Evolutionary conservation across 192 early-diverging fungal species (phyloP).

Genomic region (Rhizoclosmatium sp.): DNA sequence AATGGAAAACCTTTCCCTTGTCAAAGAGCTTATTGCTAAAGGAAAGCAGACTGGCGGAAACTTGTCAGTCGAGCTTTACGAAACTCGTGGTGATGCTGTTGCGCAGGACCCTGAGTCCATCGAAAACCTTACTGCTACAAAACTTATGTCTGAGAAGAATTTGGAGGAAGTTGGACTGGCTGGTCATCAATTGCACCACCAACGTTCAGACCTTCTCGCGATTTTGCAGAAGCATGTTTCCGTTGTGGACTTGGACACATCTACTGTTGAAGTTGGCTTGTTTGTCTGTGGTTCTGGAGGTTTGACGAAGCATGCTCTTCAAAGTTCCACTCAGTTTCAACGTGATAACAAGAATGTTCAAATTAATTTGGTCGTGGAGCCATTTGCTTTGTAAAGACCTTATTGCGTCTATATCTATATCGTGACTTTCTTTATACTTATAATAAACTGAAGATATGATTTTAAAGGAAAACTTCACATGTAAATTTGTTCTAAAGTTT

Average conservation of each 20-base stretch:
- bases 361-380: constrained; percentile 8
- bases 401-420: too few relatives aligned
- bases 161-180: too few relatives aligned
- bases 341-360: neutral
- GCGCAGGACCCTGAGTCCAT: neutral
- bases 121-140: neutral
- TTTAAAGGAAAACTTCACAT: too few relatives aligned
- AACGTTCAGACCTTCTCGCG: neutral
- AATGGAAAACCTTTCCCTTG: neutral
- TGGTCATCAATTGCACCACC: neutral
- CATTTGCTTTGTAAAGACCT: neutral
- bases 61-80: neutral
- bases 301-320: constrained; percentile 8
- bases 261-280: constrained; percentile 8
- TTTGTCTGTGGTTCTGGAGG: constrained; percentile 26
- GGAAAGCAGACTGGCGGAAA: neutral
- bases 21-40: neutral
- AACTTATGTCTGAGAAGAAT: neutral
- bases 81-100: neutral
- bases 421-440: too few relatives aligned
- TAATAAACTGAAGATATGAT: too few relatives aligned
- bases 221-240: constrained; percentile 16
- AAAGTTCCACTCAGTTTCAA: neutral
- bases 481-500: too few relatives aligned
- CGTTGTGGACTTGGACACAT: neutral